Base-by-base conservation (phyloP, 192 early-diverging fungal genomes). In the Podila epigama region DNA sequence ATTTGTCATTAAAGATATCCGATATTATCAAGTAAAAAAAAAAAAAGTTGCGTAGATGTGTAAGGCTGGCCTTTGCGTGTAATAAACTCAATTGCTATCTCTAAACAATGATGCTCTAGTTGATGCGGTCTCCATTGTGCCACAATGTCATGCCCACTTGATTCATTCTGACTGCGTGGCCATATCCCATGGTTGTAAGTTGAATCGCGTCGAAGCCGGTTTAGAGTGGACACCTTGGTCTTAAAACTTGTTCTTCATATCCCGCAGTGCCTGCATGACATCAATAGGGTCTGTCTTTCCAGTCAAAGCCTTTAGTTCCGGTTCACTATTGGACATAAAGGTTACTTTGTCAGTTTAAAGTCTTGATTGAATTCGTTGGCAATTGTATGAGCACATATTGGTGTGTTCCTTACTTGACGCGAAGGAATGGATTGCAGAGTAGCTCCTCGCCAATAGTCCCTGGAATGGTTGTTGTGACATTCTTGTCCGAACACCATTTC, bases 381-480 rank as follows among this genome's bases (percentile, higher is more conserved):
- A 60, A 40, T 37, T 25, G 29, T 13, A 59, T 35, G 10, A 42
- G 39, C 29, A 15, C 61, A n/a, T n/a, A n/a, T n/a, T n/a, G n/a
- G n/a, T n/a, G n/a, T n/a, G n/a, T n/a, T n/a, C n/a, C 81, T 66
- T 79, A 83, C 81, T 79, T 68, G 22, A 95, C 89, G 11, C 96
- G 83, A 83, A 98, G 86, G 62, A 97, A 98, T 1, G 95, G 95
- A 66, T 98, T 98, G 66, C 89, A 92, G 39, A 84, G 66, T 44
- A 89, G 80, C 64, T 98, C 97, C 51, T 94, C 92, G 13, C 83
- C 93, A 71, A 99, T 92, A 1, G 93, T 94, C 20, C 92, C 93
- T 7, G 97, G 95, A 41, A 98, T 89, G 2, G 87, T 84, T 18
- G 81, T 61, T 4, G 53, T 68, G 44, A 68, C 65, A 25, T 58